Base-by-base conservation (phyloP, 208 protist species). In the Leishmania aethiopica region DNA sequence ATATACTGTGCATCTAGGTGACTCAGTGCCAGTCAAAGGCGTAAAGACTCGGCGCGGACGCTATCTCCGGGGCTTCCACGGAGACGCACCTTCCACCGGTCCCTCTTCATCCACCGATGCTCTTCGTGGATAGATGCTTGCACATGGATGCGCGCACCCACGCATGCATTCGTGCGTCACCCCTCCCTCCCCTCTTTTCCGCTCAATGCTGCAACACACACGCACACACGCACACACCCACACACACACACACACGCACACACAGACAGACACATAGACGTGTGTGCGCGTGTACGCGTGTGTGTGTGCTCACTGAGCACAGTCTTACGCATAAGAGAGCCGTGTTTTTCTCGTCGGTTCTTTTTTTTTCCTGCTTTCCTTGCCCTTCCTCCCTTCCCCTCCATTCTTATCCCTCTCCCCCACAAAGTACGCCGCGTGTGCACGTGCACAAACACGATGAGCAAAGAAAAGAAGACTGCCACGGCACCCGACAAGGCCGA, bases 401-500 rank as follows among this genome's bases (percentile, higher is more conserved):
- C 25, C 22, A n/a, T 15, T 62, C 57, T 32, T 32, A 2, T 64
- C 42, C 19, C 53, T 64, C 22, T 32, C 57, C 3, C 17, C 51
- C 15, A 55, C 51, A 3, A 55, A 8, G 51, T 25, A n/a, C 5
- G 0, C 57, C 1, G n/a, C n/a, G 25, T 22, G 60, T 67, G n/a
- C n/a, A 28, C 11, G 60, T 67, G n/a, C n/a, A 3, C 11, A 10
- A 67, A 37, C n/a, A 67, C 32, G 32, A 67, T 69, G 62, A 3
- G 15, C 25, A 83, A 89, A 40, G 83, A 86, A 25, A 88, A 89
- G 80, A 85, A 81, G 74, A 22, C 69, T 2, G 59, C 47, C 0
- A 15, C 64, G 57, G 25, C 60, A 40, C n/a, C 57, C 17, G 0
- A 62, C 6, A 62, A 37, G 55, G 17, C 51, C 19, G 47, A 75